phyloP scores from a whole-genome alignment of 345 rosid species.

The Lepidium didymum region DNA sequence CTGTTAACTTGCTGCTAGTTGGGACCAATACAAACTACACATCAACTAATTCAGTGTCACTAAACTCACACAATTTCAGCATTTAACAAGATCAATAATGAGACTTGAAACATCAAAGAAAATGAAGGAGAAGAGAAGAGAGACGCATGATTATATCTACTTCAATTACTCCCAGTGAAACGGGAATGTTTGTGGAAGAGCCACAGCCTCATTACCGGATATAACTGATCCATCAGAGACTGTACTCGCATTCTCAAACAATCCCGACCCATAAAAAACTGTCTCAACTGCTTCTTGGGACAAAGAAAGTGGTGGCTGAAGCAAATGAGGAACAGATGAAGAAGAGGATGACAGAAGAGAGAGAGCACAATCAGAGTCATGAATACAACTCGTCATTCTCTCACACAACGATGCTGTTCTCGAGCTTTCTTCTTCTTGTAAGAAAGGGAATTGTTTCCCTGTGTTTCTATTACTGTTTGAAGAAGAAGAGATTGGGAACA shows the following conservation, averaged over 20 bases:
- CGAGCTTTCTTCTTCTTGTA: slow-evolving; percentile 31
- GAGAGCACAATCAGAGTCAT: slow-evolving; percentile 76
- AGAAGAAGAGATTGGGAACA: slow-evolving; percentile 38
- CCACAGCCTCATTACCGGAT: slow-evolving; percentile 29
- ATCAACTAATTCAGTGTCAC: neutral
- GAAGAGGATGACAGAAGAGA: slow-evolving; percentile 74
- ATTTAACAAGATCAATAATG: neutral
- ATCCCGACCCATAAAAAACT: slow-evolving; percentile 29
- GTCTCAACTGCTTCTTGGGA: slow-evolving; percentile 34
- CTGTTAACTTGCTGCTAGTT: neutral
- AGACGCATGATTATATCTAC: slow-evolving; percentile 10
- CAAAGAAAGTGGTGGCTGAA: slow-evolving; percentile 27
- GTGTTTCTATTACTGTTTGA: slow-evolving; percentile 11
- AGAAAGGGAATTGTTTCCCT: slow-evolving; percentile 43
- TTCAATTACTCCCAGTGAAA: slow-evolving; percentile 51
- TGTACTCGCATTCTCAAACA: slow-evolving; percentile 32
- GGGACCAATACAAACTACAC: slow-evolving; percentile 1
- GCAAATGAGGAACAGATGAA: slow-evolving; percentile 22
- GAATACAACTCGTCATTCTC: slow-evolving; percentile 40
- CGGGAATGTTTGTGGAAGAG: slow-evolving; percentile 44
- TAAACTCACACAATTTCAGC: neutral
- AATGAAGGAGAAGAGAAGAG: slow-evolving; percentile 4
- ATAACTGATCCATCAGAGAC: slow-evolving; percentile 35
- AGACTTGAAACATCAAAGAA: neutral
- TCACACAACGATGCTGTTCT: slow-evolving; percentile 33